phyloP scores from a whole-genome alignment of 2,329 filamentous ascomycete species.

The Fonsecaea nubica region DNA sequence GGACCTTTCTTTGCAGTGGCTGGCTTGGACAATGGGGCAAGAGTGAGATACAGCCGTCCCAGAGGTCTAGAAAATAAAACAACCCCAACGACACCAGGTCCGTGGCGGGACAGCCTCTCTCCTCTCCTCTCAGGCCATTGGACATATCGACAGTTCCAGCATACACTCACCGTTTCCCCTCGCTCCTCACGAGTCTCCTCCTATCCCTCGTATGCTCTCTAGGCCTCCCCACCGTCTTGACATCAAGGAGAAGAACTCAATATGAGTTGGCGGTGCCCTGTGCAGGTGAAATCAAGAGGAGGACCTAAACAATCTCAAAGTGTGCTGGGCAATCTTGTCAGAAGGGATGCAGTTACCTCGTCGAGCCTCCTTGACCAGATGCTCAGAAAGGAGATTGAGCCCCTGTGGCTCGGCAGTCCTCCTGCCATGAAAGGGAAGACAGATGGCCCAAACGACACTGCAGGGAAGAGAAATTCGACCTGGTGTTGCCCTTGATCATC shows the following conservation, averaged over 20 bases:
- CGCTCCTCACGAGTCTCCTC: neutral
- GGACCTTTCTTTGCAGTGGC: slow-evolving; percentile 7
- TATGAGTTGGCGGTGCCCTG: neutral
- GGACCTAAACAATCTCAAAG: slow-evolving; percentile 10
- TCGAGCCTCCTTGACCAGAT: neutral
- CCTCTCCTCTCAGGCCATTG: neutral
- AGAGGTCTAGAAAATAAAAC: slow-evolving; percentile 2
- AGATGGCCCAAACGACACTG: slow-evolving; percentile 19
- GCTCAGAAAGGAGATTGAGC: neutral
- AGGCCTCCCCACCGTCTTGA: neutral
- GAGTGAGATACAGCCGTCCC: neutral
- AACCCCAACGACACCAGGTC: neutral
- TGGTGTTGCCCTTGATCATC: neutral
- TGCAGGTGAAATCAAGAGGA: slow-evolving; percentile 22
- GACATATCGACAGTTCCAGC: neutral
- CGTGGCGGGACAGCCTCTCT: neutral
- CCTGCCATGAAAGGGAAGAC: slow-evolving; percentile 12
- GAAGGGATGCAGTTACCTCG: slow-evolving; percentile 4
- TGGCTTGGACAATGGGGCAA: neutral
- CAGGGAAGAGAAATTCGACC: slow-evolving; percentile 24
- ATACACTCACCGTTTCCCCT: neutral
- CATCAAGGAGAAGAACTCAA: neutral
- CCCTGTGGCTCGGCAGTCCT: neutral
- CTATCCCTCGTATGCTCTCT: neutral
- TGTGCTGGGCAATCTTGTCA: neutral